These are phyloP conservation scores for Arthrobotrys megalospora DNA, from an alignment of 2,329 filamentous ascomycete species.

Conservation along the genomic window DNA sequence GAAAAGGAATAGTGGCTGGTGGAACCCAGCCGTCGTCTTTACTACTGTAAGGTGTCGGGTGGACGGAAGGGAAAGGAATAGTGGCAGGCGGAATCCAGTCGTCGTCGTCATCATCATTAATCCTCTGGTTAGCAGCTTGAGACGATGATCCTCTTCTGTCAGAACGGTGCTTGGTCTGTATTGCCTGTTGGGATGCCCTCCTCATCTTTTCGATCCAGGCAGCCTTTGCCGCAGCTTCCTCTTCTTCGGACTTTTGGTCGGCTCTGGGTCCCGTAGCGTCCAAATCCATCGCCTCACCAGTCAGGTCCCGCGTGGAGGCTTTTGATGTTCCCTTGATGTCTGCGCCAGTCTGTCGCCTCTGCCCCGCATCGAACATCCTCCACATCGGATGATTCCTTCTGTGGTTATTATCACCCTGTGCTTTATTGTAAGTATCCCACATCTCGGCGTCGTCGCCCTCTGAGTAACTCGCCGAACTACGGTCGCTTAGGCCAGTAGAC, in stretches of 20 bases:
- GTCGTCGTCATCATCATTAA: background rate
- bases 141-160: background rate
- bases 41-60: background rate
- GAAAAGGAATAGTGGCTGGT: background rate
- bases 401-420: background rate
- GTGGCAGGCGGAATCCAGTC: background rate
- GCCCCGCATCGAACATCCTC: no score
- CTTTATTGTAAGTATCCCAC: slow-evolving; percentile 2
- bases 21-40: background rate
- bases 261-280: background rate
- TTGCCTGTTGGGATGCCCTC: slow-evolving; percentile 4
- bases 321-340: no score
- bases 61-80: background rate
- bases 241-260: background rate
- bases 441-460: slow-evolving; percentile 15
- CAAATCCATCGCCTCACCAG: background rate
- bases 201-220: slow-evolving; percentile 27
- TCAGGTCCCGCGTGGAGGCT: no score
- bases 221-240: background rate
- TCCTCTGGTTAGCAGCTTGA: background rate
- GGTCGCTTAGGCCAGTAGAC: background rate
- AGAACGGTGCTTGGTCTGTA: background rate
- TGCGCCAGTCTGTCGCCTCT: no score
- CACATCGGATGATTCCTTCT: background rate
- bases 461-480: background rate